phyloP scores from a whole-genome alignment of 73 alveolate genomes.

The Paramecium sonneborni region DNA sequence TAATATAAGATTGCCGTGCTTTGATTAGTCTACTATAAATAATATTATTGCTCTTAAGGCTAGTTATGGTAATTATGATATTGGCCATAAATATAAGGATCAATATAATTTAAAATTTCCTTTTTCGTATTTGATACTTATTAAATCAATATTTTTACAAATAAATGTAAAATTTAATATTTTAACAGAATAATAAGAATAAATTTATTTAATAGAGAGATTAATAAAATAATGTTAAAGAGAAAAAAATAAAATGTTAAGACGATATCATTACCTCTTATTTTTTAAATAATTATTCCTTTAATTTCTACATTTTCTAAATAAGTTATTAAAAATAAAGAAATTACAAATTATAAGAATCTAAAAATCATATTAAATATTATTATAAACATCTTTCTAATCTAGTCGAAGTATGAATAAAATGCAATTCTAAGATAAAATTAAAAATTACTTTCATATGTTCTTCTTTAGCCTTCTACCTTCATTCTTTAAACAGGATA shows the following conservation, averaged over 20 bases:
- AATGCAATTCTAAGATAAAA: not conserved
- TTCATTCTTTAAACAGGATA: conserved; percentile 6
- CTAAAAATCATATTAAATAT: not conserved
- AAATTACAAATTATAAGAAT: not conserved
- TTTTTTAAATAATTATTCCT: not conserved
- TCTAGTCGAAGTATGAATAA: not conserved
- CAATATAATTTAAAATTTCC: not conserved
- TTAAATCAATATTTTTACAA: not conserved
- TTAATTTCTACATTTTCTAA: not conserved
- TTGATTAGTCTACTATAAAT: too few relatives aligned
- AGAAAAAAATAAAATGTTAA: too few relatives aligned
- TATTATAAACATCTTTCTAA: not conserved
- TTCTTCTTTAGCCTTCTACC: not conserved
- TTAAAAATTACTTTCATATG: not conserved
- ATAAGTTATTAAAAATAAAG: not conserved
- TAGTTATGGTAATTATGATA: not conserved
- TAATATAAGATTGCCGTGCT: too few relatives aligned
- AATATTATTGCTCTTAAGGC: too few relatives aligned
- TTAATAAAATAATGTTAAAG: not conserved
- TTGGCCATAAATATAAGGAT: not conserved
- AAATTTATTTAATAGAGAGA: too few relatives aligned
- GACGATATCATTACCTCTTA: not conserved
- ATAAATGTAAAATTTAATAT: not conserved
- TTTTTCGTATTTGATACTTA: not conserved
- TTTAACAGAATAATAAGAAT: too few relatives aligned